phyloP scores from a whole-genome alignment of 495 filamentous ascomycete genomes.

The Aspergillus hancockii region DNA sequence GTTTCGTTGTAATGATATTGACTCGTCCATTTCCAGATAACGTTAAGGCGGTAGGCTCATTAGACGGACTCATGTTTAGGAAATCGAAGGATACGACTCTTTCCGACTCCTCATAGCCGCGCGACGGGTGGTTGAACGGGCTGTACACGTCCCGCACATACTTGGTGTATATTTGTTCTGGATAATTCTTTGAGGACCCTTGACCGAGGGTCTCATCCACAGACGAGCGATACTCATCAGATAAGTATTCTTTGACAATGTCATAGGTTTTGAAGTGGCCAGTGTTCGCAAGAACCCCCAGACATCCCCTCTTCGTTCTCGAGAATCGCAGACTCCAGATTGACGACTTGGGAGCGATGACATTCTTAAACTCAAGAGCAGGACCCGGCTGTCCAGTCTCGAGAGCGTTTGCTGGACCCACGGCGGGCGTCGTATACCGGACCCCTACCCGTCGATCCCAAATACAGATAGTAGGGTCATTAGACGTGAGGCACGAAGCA shows the following conservation, averaged over 20 bases:
- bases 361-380: conserved; percentile 67
- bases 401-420: conserved; percentile 35
- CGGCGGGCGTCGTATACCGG: conserved; percentile 42
- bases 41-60: conserved; percentile 67
- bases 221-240: conserved; percentile 42
- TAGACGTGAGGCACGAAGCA: conserved; percentile 73
- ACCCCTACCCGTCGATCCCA: conserved; percentile 82
- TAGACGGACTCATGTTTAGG: conserved; percentile 61
- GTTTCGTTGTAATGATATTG: conserved; percentile 61
- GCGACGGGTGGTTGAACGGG: conserved; percentile 44
- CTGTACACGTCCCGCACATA: conserved; percentile 47
- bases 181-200: conserved; percentile 41
- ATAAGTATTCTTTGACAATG: conserved; percentile 61
- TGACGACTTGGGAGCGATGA: conserved; percentile 56
- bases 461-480: conserved; percentile 71
- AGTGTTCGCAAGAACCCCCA: conserved; percentile 74
- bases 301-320: conserved; percentile 67
- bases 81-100: conserved; percentile 87
- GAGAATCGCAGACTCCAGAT: conserved; percentile 84
- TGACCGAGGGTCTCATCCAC: conserved; percentile 44
- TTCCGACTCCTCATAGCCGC: conserved; percentile 54
- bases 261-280: conserved; percentile 77
- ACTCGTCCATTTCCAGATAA: conserved; percentile 68
- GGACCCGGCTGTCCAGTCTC: conserved; percentile 43
- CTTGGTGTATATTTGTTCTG: conserved; percentile 50